These are phyloP conservation scores for Ustilago trichophora DNA, from an alignment of 1,284 basidiomycete species.

Conservation along the genomic window DNA sequence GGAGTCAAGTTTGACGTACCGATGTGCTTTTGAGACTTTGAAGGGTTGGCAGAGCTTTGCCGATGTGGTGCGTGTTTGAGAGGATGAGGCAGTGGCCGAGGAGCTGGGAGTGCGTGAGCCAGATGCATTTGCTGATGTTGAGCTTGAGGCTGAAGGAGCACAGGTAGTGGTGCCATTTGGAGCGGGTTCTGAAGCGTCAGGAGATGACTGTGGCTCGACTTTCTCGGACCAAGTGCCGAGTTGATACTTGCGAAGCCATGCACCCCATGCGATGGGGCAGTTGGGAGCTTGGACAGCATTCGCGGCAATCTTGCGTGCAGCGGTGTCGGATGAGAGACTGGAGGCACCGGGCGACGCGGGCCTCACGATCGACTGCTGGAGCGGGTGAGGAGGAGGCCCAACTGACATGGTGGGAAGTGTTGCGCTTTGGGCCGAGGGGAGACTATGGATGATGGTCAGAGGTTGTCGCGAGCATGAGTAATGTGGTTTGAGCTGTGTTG, in stretches of 20 bases:
- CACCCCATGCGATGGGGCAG: conserved; percentile 31
- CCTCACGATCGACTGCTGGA: conserved; percentile 18
- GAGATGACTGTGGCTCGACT: not conserved
- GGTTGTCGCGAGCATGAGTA: not conserved
- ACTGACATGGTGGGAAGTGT: conserved; percentile 15
- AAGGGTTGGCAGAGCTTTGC: conserved; percentile 11
- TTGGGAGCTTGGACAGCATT: conserved; percentile 22
- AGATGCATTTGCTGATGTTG: not conserved
- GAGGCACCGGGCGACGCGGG: conserved; percentile 20
- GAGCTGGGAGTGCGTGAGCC: not conserved
- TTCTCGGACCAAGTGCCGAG: conserved; percentile 25
- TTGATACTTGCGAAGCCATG: conserved; percentile 41
- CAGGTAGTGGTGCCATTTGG: conserved; percentile 1
- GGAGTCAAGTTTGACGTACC: conserved; percentile 29
- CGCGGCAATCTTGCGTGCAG: conserved; percentile 28
- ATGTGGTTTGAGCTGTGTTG: not conserved
- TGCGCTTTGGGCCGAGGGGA: not conserved
- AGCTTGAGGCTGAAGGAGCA: not conserved
- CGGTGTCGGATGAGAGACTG: conserved; percentile 20
- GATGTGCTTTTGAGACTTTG: conserved; percentile 8
- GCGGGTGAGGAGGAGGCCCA: conserved; percentile 8
- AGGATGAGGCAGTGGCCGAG: not conserved
- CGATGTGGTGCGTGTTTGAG: conserved; percentile 1
- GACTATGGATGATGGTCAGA: not conserved
- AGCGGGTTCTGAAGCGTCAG: not conserved